Conservation (phyloP, 1,284 basidiomycete genomes). For the Schizophyllum commune region DNA sequence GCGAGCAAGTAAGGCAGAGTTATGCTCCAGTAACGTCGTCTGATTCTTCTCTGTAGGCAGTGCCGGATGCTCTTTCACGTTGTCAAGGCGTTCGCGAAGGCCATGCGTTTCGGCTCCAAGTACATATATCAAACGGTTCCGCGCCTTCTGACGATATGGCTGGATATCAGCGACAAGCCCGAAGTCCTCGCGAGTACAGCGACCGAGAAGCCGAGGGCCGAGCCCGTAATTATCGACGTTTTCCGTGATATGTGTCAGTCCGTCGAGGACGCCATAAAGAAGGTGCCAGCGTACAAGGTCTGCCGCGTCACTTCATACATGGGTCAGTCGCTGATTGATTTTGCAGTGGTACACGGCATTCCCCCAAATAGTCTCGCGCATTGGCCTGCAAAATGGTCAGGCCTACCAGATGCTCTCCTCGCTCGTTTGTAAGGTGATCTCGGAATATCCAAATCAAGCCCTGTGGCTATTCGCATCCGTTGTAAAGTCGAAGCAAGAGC, state of each 20-base stretch:
- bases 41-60: background rate
- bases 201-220: conserved; percentile 48
- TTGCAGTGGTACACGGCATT: conserved; percentile 92
- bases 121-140: conserved; percentile 97
- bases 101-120: conserved; percentile 84
- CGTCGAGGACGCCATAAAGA: conserved; percentile 48
- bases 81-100: conserved; percentile 65
- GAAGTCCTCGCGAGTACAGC: conserved; percentile 26
- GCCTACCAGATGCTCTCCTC: conserved; percentile 62
- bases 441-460: conserved; percentile 84
- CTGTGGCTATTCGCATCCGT: conserved; percentile 93
- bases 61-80: conserved; percentile 49
- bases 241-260: conserved; percentile 15
- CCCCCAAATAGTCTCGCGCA: conserved; percentile 93
- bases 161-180: conserved; percentile 78
- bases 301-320: background rate
- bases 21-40: background rate
- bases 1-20: background rate
- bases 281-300: conserved; percentile 76
- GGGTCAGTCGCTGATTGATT: conserved; percentile 3
- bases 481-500: conserved; percentile 73
- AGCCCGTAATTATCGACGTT: background rate
- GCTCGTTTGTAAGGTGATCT: conserved; percentile 72
- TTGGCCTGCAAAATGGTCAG: conserved; percentile 71
- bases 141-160: conserved; percentile 90